These are phyloP conservation scores for Trypanosoma cruzi DNA, from an alignment of 208 protist genomes.

Conservation along the genomic window DNA sequence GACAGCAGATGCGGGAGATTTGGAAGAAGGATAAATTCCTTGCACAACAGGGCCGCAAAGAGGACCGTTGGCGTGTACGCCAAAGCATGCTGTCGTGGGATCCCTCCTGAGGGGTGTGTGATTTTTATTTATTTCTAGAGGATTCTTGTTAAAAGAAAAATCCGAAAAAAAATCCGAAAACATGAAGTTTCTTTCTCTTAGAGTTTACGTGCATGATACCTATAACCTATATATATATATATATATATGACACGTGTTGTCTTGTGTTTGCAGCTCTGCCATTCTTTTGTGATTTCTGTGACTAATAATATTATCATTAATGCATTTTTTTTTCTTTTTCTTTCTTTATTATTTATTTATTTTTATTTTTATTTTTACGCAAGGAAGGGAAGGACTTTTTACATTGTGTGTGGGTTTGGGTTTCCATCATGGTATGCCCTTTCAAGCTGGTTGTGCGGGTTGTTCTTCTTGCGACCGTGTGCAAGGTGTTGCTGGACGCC, in stretches of 20 bases:
- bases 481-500: constrained; percentile 9
- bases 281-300: not conserved
- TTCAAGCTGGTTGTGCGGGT: constrained; percentile 3
- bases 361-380: too few species aligned
- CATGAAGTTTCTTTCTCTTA: not conserved
- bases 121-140: not conserved
- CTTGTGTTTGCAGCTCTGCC: not conserved
- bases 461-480: not conserved
- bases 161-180: not conserved
- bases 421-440: constrained; percentile 21
- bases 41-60: constrained; percentile 37
- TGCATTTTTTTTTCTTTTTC: not conserved
- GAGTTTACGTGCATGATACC: not conserved
- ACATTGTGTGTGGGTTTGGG: too few species aligned
- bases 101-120: not conserved
- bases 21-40: constrained; percentile 79
- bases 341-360: not conserved
- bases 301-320: not conserved
- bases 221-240: not conserved
- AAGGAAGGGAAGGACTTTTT: too few species aligned
- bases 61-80: constrained; percentile 36
- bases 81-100: constrained; percentile 34
- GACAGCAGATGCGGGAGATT: constrained; percentile 72
- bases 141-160: not conserved
- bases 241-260: not conserved